These are phyloP conservation scores for Clonostachys byssicola DNA, from an alignment of 2,329 filamentous ascomycete genomes.

Conservation along the genomic window DNA sequence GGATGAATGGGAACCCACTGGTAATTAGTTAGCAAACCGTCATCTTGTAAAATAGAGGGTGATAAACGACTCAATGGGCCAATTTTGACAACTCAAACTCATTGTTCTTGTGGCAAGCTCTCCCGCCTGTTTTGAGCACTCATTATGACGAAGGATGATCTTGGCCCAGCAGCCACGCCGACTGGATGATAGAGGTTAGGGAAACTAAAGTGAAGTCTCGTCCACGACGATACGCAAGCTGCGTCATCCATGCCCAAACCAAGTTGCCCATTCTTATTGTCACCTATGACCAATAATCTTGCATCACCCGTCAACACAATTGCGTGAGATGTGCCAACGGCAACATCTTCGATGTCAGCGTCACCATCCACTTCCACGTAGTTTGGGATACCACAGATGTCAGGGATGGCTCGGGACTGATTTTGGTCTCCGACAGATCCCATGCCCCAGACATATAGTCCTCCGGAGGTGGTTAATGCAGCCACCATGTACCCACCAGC, in stretches of 20 bases:
- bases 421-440: slow-evolving; percentile 12
- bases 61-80: neutral
- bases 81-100: no score
- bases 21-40: slow-evolving; percentile 5
- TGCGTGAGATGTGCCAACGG: slow-evolving; percentile 55
- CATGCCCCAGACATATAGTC: slow-evolving; percentile 59
- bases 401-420: slow-evolving; percentile 23
- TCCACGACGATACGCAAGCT: slow-evolving; percentile 23
- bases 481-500: slow-evolving; percentile 54
- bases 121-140: neutral
- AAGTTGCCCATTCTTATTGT: slow-evolving; percentile 56
- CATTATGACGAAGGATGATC: slow-evolving; percentile 42
- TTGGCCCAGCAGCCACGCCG: slow-evolving; percentile 42
- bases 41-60: slow-evolving; percentile 39
- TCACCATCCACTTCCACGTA: slow-evolving; percentile 40
- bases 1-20: slow-evolving; percentile 9
- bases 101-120: no score
- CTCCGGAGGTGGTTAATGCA: slow-evolving; percentile 51
- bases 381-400: slow-evolving; percentile 25
- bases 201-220: slow-evolving; percentile 20
- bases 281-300: slow-evolving; percentile 49
- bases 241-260: slow-evolving; percentile 29
- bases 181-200: slow-evolving; percentile 18
- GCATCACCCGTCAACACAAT: slow-evolving; percentile 46
- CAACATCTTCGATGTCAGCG: slow-evolving; percentile 51